phyloP scores from a whole-genome alignment of 305 asterid genomes.

The Nicotiana rustica region DNA sequence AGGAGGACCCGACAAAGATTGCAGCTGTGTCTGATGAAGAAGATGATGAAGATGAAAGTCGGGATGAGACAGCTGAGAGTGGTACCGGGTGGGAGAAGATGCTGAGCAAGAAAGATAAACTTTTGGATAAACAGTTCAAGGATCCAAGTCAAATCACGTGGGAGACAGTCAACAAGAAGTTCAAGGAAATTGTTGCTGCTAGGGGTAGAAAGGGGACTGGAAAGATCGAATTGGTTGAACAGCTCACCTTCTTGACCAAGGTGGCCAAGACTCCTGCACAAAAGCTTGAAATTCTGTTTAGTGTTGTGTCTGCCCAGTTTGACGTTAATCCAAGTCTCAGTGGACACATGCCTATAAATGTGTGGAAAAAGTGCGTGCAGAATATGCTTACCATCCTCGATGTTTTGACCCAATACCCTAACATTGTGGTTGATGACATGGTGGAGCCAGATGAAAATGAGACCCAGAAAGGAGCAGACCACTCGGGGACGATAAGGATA shows the following conservation, averaged over 20 bases:
- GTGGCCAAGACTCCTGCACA: slow-evolving; percentile 89
- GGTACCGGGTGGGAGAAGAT: slow-evolving; percentile 82
- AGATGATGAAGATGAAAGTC: slow-evolving; percentile 52
- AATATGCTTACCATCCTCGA: slow-evolving; percentile 80
- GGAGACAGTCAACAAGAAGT: slow-evolving; percentile 85
- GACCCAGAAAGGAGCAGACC: slow-evolving; percentile 82
- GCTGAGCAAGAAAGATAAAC: slow-evolving; percentile 87
- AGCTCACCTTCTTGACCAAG: slow-evolving; percentile 75
- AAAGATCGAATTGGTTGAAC: slow-evolving; percentile 73
- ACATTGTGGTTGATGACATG: slow-evolving; percentile 89
- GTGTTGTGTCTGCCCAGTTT: slow-evolving; percentile 78
- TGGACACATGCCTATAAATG: slow-evolving; percentile 92
- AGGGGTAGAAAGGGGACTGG: slow-evolving; percentile 87
- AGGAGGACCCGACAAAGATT: slow-evolving; percentile 49
- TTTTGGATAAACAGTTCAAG: slow-evolving; percentile 81
- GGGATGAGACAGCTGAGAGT: slow-evolving; percentile 45
- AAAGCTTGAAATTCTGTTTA: slow-evolving; percentile 80
- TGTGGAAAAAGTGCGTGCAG: slow-evolving; percentile 90
- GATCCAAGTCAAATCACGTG: slow-evolving; percentile 89
- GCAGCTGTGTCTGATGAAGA: slow-evolving; percentile 49
- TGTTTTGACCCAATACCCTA: slow-evolving; percentile 73
- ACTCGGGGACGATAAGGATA: slow-evolving; percentile 68
- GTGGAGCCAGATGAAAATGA: slow-evolving; percentile 93
- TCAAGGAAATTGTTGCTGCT: slow-evolving; percentile 74
- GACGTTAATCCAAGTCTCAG: slow-evolving; percentile 75